Base-by-base conservation (phyloP, 345 rosid genomes). In the Sisymbrium altissimum region DNA sequence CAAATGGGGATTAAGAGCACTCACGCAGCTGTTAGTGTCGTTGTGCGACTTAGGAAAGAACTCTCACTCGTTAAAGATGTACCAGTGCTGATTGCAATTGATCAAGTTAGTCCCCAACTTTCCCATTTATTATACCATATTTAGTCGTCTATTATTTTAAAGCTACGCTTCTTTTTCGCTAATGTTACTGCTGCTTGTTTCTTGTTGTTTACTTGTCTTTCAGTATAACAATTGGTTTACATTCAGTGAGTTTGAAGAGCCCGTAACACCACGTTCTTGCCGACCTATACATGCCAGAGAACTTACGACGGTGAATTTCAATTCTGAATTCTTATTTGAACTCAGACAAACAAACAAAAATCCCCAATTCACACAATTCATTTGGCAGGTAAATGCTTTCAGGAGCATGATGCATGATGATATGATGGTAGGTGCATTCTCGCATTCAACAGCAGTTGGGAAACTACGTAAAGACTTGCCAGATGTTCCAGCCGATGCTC, bases 181-280 rank as follows among this genome's bases (percentile, higher is more conserved):
- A 50, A 30, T 49, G 39, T 29, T 12, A 75, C 13, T 68, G 63
- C 60, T 35, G 41, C 17, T 79, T 48, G 68, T 70, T 72, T 72
- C 43, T 80, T 79, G 21, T 18, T 58, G 19, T 76, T 29, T 62
- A 6, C 54, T 66, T 70, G 65, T 71, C 39, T 81, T 45, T 58
- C 92, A 92, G 99, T 95, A 92, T 63, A 90, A 88, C 66, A 95
- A 69, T 70, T 95, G 99, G 99, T 95, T 95, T 78, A 89, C 98
- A 19, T 95, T 95, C 87, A 95, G 98, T 29, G 91, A 88, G 83
- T 89, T 85, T 71, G 96, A 90, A 75, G 99, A 92, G 84, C 89
- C 98, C 27, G 84, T 85, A 41, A 84, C 91, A 49, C 74, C 85
- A 46, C 91, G 86, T 60, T 90, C 98, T 74, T 73, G 84, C 74